phyloP scores from a whole-genome alignment of 2,329 filamentous ascomycete species.

The Fusarium neocosmosporiellum region DNA sequence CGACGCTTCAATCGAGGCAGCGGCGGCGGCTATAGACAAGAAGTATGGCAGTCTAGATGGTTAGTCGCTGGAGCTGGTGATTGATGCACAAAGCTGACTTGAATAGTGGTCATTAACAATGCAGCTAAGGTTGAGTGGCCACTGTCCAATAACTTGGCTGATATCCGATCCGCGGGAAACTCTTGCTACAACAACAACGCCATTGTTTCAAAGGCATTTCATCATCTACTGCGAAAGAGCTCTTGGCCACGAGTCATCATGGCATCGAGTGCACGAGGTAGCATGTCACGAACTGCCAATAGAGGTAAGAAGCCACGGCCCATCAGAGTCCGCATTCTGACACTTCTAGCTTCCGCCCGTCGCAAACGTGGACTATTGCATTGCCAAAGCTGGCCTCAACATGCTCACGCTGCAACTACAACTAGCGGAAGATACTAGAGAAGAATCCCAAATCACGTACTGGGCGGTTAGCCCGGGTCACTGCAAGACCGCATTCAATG shows the following conservation, averaged over 20 bases:
- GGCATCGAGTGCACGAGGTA: conserved; percentile 18
- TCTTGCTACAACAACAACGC: conserved; percentile 13
- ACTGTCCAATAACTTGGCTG: neutral
- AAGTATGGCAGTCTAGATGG: neutral
- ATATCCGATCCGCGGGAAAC: neutral
- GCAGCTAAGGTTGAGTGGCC: conserved; percentile 4
- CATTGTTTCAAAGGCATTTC: neutral
- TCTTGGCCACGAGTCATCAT: conserved; percentile 10
- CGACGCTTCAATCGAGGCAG: conserved; percentile 4
- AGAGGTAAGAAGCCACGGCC: neutral
- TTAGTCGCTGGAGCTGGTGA: neutral
- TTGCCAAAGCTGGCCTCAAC: conserved; percentile 9
- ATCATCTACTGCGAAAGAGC: neutral
- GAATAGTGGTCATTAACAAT: conserved; percentile 4
- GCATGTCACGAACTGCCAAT: neutral
- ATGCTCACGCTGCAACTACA: conserved; percentile 14
- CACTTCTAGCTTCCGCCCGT: conserved; percentile 7
- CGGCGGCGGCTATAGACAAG: fast-evolving
- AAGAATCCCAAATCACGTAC: neutral
- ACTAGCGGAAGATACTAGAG: neutral
- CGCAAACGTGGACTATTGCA: conserved; percentile 13
- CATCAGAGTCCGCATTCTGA: neutral
- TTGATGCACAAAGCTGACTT: fast-evolving
- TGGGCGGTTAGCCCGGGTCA: conserved; percentile 15
- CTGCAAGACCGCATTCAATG: conserved; percentile 19